Evolutionary conservation across 2,329 filamentous ascomycete species (phyloP), one percentile per base, ranked within the genome.

Genomic region (Aspergillus brunneoviolaceus): DNA sequence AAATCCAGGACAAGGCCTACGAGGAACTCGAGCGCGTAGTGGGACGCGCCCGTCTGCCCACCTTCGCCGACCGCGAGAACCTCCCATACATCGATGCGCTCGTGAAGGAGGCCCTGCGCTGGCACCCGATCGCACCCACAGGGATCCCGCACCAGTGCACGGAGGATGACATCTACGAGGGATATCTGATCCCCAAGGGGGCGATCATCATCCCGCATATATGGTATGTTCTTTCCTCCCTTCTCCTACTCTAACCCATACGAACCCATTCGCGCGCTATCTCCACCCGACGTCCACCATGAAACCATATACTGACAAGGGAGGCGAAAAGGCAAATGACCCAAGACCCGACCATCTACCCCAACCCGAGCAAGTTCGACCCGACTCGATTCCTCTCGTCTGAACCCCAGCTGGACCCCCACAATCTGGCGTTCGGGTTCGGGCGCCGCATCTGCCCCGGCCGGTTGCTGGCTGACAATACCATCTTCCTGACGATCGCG

Each of bases 1-100:
- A 80, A 7, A 80, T 83, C 19, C 78, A 85, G 25, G 77, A 76
- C 0, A 84, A 83, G 62, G 80, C 80, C 0, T 79, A 83, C 33
- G 71, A 73, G 14, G 77, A 80, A 57, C 70, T 81, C 21, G 77
- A 80, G 58, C 65, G 62, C 2, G 75, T 79, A 3, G 49, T 79
- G 7, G 77, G 76, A 0, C n/a, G 54, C 1, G 59, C 69, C 23
- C 63, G 66, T 0, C 72, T 77, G 3, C 71, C 76, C 0, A 76
- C 67, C 5, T 76, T 76, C 45, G 63, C 70, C 0, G 81, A 82
- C 50, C 77, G 70, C 3, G 48, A 60, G 0, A 65, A 64, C 2
- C 66, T 79, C 1, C 77, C 76, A 0, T 79, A 76, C 47, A 61
- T 78, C n/a, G 55, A 74, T 14, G 75, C 74, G 1, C 16, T 78